Base-by-base conservation (phyloP, 1,284 basidiomycete genomes). In the Flammula alnicola region DNA sequence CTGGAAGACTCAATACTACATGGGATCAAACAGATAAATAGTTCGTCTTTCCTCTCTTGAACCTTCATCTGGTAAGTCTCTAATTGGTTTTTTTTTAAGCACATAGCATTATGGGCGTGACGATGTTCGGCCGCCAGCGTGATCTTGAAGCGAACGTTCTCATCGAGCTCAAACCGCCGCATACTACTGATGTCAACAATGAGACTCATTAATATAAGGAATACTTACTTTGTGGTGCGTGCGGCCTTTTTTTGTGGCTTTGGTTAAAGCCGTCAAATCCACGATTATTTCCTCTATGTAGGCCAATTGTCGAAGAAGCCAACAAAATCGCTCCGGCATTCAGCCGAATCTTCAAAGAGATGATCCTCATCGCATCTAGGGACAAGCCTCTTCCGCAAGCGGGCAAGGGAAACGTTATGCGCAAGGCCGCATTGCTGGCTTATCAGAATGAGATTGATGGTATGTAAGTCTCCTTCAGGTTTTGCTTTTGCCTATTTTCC, bases 291-390 rank as follows among this genome's bases (percentile, higher is more conserved):
- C 14, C 26, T n/a, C 17, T 37, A 17, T 25, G 22, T 32, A 59
- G 56, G 60, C 55, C 62, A 12, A 56, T 60, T 2, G 63, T 78
- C n/a, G 69, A 75, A 38, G 69, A 73, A 38, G 76, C 74, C 0
- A 77, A 78, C 52, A 61, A 57, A 32, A 52, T 55, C 12, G 67
- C 66, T 2, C 74, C 74, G 7, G 62, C 64, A 0, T 73, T 71
- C 52, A 72, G 71, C 43, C 58, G 71, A 22, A 69, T 78, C 19
- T 74, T 69, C 58, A 73, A 74, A 47, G 74, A 73, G 43, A 71
- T 74, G 69, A 69, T 75, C 17, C 43, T 74, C 1, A 47, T 74
- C 27, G 56, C 65, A 0, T 58, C 58, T 1, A 37, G 44, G 1
- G 61, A 63, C 1, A 74, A 72, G 44, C 70, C 70, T 7, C 56